phyloP scores from a whole-genome alignment of 345 rosid genomes.

The Microcos paniculata region DNA sequence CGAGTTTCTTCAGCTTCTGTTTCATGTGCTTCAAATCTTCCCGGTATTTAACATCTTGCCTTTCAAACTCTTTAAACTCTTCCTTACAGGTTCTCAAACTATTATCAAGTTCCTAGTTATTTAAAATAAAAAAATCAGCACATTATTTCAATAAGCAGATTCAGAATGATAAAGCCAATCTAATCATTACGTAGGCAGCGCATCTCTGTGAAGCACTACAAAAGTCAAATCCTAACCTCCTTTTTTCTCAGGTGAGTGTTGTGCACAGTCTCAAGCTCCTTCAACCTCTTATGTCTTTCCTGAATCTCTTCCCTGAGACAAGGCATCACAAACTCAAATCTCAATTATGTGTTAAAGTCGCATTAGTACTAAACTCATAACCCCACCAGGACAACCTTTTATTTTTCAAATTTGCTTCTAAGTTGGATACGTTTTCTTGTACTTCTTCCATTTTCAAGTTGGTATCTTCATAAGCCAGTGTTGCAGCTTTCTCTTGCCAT shows the following conservation, averaged over 20 bases:
- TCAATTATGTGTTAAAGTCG: not conserved
- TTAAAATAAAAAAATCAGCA: slow-evolving; percentile 16
- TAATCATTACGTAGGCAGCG: slow-evolving; percentile 6
- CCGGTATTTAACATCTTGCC: slow-evolving; percentile 88
- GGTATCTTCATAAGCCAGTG: slow-evolving; percentile 75
- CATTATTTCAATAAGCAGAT: not conserved
- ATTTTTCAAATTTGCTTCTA: slow-evolving; percentile 68
- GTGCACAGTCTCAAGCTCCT: slow-evolving; percentile 79
- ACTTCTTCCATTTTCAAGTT: slow-evolving; percentile 53
- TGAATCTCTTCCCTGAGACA: slow-evolving; percentile 71
- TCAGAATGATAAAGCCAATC: not conserved
- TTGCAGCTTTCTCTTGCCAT: slow-evolving; percentile 95
- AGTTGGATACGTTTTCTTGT: slow-evolving; percentile 46
- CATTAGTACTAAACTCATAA: slow-evolving; percentile 5
- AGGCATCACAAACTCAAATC: not conserved
- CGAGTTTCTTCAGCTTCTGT: slow-evolving; percentile 92
- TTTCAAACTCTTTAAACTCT: slow-evolving; percentile 90
- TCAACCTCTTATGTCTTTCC: slow-evolving; percentile 56
- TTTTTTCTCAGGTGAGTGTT: slow-evolving; percentile 65
- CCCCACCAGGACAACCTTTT: slow-evolving; percentile 49
- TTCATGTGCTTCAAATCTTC: slow-evolving; percentile 92
- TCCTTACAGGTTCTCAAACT: slow-evolving; percentile 72
- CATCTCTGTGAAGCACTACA: slow-evolving; percentile 14
- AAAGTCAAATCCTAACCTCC: slow-evolving; percentile 58
- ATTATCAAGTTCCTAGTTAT: slow-evolving; percentile 72